These are phyloP conservation scores for Auxenochlorella protothecoides DNA, from an alignment of 139 green algal genomes.

Conservation along the genomic window DNA sequence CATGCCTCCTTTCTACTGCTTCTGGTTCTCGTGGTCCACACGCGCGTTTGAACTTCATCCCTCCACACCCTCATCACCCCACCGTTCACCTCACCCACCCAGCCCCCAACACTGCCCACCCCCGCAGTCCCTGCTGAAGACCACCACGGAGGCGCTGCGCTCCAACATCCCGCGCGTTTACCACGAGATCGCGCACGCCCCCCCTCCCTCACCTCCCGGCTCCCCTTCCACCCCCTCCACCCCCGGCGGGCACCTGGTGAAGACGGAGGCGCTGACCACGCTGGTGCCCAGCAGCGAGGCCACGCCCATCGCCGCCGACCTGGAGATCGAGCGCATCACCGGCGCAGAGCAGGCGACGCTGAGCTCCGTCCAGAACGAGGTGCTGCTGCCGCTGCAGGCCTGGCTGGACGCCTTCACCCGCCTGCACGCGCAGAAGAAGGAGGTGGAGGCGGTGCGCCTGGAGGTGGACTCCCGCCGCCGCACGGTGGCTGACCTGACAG, in stretches of 20 bases:
- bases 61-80: neutral
- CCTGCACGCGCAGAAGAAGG: constrained; percentile 33
- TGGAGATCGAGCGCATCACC: neutral
- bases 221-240: neutral
- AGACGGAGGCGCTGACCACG: no score
- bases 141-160: neutral
- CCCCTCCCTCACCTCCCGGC: neutral
- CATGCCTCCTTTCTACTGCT: neutral
- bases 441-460: constrained; percentile 51
- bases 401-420: constrained; percentile 47
- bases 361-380: constrained; percentile 23
- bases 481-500: constrained; percentile 44
- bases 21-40: neutral
- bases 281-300: neutral
- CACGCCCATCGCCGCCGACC: neutral
- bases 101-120: neutral
- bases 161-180: neutral
- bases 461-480: constrained; percentile 64
- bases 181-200: neutral
- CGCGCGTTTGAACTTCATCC: neutral
- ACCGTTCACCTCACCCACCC: no score
- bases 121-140: neutral
- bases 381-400: constrained; percentile 50
- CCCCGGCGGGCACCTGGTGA: no score
- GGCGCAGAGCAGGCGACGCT: neutral